Base-by-base conservation (phyloP, 2,329 filamentous ascomycete species). In the Apiospora phragmitis region DNA sequence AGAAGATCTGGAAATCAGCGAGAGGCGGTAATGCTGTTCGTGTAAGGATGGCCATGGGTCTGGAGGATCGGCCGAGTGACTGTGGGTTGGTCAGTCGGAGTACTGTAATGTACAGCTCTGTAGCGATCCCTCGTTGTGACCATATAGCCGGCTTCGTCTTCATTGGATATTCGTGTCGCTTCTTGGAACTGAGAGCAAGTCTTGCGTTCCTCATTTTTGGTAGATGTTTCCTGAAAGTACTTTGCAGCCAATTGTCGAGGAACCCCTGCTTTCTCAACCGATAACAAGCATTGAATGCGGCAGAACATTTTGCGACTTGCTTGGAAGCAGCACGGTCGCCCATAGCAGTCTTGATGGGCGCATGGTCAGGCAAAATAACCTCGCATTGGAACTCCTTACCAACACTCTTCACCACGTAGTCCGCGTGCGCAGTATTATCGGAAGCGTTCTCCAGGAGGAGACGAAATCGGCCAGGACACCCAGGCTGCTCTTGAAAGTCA, bases 171-270 rank as follows among this genome's bases (percentile, higher is more conserved):
- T 88, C 84, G 1, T 89, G 88, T 66, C 87, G 90, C 77, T 93
- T 94, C 77, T 94, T 95, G 32, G 90, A 90, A 73, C 90, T 92
- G n/a, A 98, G 86, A 0, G 95, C 94, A 6, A 98, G 83, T 0
- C 90, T 88, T 2, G 95, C 94, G 79, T 98, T 98, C n/a, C 93
- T 88, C 92, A 97, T 95, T 0, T 84, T 86, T 4, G 94, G 95
- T 0, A 96, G 84, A 49, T 87, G 85, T 77, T 92, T 95, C 26
- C 86, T 85, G 72, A 93, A 93, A 0, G 88, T 88, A 0, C 96
- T 93, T 70, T 93, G 87, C 2, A 98, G 85, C 77, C 94, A 84
- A 0, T 90, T 87, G 77, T 98, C 89, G 6, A 99, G 84, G 71
- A 92, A 90, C 2, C 88, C 88, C 69, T 87, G 86, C 71, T 89